A percentile compares a stretch with the other conserved stretches of the same genome.
phyloP scores from a whole-genome alignment of 768 basidiomycete species.

The Trametes coccinea region DNA sequence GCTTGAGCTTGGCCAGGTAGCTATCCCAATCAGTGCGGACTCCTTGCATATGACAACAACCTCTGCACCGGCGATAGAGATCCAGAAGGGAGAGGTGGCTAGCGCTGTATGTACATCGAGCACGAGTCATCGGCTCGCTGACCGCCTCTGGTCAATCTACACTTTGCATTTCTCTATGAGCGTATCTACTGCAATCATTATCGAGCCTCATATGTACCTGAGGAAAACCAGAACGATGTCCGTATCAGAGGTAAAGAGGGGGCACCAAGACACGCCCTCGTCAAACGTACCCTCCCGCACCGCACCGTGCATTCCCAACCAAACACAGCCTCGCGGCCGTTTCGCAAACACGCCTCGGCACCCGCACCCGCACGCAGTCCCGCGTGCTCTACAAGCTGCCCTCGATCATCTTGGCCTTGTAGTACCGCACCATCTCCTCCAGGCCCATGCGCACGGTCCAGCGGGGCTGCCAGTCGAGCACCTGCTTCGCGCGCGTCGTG shows the following conservation, averaged over 20 bases:
- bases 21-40: no score
- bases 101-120: no score
- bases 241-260: conserved; percentile 1
- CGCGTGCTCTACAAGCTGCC: conserved; percentile 58
- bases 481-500: conserved; percentile 84
- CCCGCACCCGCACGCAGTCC: no score
- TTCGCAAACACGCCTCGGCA: no score
- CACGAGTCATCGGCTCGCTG: no score
- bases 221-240: conserved; percentile 5
- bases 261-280: not conserved
- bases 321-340: no score
- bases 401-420: conserved; percentile 86
- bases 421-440: conserved; percentile 94
- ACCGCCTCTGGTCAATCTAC: not conserved
- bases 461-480: conserved; percentile 85
- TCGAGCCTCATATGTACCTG: not conserved
- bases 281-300: not conserved
- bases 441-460: conserved; percentile 94
- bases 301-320: no score
- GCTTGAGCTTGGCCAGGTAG: no score
- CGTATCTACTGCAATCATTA: conserved; percentile 2
- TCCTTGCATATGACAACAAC: no score
- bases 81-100: no score
- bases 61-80: no score
- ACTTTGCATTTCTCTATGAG: conserved; percentile 2